phyloP scores from a whole-genome alignment of 108 stramenopile genomes.

The Cylindrotheca closterium region DNA sequence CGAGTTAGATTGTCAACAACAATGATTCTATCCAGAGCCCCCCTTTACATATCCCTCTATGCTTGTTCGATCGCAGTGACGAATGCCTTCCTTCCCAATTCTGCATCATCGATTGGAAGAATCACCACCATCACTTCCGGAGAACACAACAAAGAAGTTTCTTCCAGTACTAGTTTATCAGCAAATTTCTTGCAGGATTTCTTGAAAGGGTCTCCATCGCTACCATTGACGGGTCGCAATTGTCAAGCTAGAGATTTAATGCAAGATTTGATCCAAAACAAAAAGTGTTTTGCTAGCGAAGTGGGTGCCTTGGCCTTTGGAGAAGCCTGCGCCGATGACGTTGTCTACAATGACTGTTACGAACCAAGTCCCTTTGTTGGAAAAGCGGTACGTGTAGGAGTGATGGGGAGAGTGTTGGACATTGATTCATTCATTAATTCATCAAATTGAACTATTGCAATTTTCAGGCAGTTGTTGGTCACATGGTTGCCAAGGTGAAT shows the following conservation, averaged over 20 bases:
- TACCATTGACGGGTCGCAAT: too few relatives aligned
- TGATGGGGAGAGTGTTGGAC: slow-evolving; percentile 1
- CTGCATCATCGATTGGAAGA: too few relatives aligned
- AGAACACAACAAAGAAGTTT: too few relatives aligned
- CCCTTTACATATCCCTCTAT: too few relatives aligned
- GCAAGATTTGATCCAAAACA: slow-evolving; percentile 30
- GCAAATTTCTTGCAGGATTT: too few relatives aligned
- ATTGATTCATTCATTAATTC: neutral
- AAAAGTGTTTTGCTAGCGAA: slow-evolving; percentile 52
- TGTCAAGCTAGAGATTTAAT: slow-evolving; percentile 37
- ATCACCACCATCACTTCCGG: too few relatives aligned
- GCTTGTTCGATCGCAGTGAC: too few relatives aligned
- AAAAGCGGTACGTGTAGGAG: slow-evolving; percentile 24
- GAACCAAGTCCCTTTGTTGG: slow-evolving; percentile 70
- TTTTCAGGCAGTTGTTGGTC: slow-evolving; percentile 29
- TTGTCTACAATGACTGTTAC: slow-evolving; percentile 71
- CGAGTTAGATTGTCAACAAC: too few relatives aligned
- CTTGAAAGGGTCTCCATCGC: too few relatives aligned
- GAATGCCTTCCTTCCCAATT: too few relatives aligned
- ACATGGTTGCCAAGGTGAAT: slow-evolving; percentile 34
- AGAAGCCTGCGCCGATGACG: slow-evolving; percentile 58
- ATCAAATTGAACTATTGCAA: neutral
- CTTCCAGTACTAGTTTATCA: too few relatives aligned
- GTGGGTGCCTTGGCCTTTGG: slow-evolving; percentile 59
- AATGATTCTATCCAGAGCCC: too few relatives aligned